Percentiles rank a stretch among this genome's conserved stretches.
Conservation (phyloP, 2,329 filamentous ascomycete genomes). For the Ophidiomyces ophidiicola region DNA sequence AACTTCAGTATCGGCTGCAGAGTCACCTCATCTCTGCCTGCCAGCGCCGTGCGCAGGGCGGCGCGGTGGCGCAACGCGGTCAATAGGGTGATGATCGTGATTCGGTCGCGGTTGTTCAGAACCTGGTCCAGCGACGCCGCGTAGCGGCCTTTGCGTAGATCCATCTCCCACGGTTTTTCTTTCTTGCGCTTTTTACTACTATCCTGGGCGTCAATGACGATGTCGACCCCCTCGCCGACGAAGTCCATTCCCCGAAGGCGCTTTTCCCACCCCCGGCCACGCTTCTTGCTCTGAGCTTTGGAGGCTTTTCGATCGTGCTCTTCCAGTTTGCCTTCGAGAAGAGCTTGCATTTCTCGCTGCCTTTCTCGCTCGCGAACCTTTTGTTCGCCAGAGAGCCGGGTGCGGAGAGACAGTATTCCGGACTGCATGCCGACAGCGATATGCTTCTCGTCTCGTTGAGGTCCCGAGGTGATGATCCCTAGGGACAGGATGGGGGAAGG, state of each 20-base stretch:
- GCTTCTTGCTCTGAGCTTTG: conserved; percentile 53
- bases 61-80: conserved; percentile 78
- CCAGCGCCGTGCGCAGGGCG: conserved; percentile 67
- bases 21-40: conserved; percentile 65
- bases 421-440: conserved; percentile 91
- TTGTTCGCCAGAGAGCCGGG: conserved; percentile 71
- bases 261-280: conserved; percentile 49
- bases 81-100: conserved; percentile 61
- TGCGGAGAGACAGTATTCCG: conserved; percentile 80
- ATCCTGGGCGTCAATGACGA: conserved; percentile 65
- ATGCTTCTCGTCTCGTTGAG: conserved; percentile 70
- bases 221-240: conserved; percentile 71
- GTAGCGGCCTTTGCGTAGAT: conserved; percentile 68
- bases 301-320: conserved; percentile 60
- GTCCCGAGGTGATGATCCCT: conserved; percentile 57
- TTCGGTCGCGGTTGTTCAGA: conserved; percentile 48
- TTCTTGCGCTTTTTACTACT: conserved; percentile 52
- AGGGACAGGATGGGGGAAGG: conserved; percentile 79
- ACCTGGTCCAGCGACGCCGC: conserved; percentile 66
- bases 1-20: conserved; percentile 75
- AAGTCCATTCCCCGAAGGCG: conserved; percentile 61
- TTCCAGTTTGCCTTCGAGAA: conserved; percentile 65
- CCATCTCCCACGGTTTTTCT: conserved; percentile 65
- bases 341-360: conserved; percentile 71
- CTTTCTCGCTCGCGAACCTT: conserved; percentile 64